These are phyloP conservation scores for Pseudogymnoascus sp. DNA, from an alignment of 2,329 filamentous ascomycete species.

Conservation along the genomic window DNA sequence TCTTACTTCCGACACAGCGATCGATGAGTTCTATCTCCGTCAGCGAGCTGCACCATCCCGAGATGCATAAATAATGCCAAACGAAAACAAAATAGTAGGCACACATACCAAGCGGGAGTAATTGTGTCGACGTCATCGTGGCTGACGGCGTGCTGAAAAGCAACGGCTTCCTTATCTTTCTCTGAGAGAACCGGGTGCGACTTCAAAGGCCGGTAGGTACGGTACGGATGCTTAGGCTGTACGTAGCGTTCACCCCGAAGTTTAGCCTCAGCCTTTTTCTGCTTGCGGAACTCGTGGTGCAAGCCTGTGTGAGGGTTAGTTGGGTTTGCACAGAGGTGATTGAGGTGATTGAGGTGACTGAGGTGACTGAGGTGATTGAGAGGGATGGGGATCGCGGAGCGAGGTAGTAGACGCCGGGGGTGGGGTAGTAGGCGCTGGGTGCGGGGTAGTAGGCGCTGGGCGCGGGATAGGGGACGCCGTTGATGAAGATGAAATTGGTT, in stretches of 20 bases:
- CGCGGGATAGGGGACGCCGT: neutral
- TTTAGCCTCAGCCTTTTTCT: neutral
- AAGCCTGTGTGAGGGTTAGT: neutral
- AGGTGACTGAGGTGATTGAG: neutral
- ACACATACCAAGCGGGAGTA: slow-evolving; percentile 57
- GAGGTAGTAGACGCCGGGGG: neutral
- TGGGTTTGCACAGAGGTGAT: neutral
- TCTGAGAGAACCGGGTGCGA: neutral
- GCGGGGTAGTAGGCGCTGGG: neutral
- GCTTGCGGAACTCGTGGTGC: slow-evolving; percentile 3
- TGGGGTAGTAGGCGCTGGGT: neutral
- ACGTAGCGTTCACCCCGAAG: neutral
- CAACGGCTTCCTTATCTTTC: neutral
- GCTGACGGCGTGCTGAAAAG: neutral
- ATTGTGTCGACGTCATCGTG: slow-evolving; percentile 57
- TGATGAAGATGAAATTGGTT: neutral
- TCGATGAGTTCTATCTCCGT: slow-evolving; percentile 76
- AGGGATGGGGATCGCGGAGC: neutral
- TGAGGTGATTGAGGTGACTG: neutral
- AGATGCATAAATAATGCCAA: neutral
- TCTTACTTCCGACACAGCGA: slow-evolving; percentile 94
- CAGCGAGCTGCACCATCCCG: neutral
- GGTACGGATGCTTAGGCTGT: neutral
- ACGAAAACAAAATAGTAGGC: slow-evolving; percentile 12
- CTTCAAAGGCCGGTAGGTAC: neutral